phyloP scores from a whole-genome alignment of 2,329 filamentous ascomycete genomes.

The Teratosphaeria viscida region DNA sequence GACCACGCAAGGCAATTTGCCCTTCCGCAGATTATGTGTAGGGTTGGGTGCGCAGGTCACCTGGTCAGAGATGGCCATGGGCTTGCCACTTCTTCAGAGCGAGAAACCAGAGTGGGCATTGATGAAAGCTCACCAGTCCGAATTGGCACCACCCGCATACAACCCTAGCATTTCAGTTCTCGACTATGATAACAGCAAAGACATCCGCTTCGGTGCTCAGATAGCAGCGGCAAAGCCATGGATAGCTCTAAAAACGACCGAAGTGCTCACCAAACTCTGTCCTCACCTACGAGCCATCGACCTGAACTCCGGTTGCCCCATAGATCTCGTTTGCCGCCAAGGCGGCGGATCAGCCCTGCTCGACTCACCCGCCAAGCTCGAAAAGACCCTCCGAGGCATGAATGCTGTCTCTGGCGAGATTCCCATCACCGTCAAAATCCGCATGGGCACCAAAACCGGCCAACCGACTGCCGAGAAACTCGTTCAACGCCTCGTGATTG shows the following conservation, averaged over 20 bases:
- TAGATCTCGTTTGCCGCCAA: constrained; percentile 81
- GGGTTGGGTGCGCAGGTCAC: constrained; percentile 85
- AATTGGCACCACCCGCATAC: constrained; percentile 62
- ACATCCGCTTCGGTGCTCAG: constrained; percentile 84
- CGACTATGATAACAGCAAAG: constrained; percentile 70
- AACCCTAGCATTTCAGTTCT: constrained; percentile 51
- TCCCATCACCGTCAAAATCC: constrained; percentile 89
- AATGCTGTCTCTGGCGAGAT: constrained; percentile 82
- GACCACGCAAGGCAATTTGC: constrained; percentile 92
- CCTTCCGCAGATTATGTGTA: constrained; percentile 82
- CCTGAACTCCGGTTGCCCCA: constrained; percentile 93
- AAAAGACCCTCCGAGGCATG: constrained; percentile 94
- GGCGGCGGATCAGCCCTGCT: constrained; percentile 86
- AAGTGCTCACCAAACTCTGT: constrained; percentile 64
- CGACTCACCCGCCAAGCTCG: constrained; percentile 77
- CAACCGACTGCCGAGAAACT: constrained; percentile 71
- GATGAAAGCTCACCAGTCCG: constrained; percentile 81
- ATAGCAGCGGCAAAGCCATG: constrained; percentile 88
- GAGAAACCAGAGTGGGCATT: constrained; percentile 89
- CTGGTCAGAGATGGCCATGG: constrained; percentile 97
- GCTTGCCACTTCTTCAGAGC: constrained; percentile 78
- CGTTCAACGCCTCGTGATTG: constrained; percentile 73
- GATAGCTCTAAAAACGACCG: constrained; percentile 79
- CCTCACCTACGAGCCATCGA: constrained; percentile 85
- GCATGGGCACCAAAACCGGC: constrained; percentile 76